phyloP scores from a whole-genome alignment of 495 filamentous ascomycete species.

The Penicillium antarcticum region DNA sequence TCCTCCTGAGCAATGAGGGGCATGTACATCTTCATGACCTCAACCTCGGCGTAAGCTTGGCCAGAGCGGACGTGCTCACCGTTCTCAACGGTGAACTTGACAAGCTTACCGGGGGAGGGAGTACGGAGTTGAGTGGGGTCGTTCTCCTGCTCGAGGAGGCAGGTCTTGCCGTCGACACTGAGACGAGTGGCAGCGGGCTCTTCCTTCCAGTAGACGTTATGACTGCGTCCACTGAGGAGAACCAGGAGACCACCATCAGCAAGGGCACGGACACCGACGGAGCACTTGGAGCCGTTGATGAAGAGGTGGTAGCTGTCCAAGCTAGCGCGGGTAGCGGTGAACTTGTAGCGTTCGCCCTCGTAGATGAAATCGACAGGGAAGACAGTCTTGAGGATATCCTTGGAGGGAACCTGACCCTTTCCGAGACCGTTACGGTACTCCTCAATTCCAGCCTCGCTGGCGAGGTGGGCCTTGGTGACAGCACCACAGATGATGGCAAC shows the following conservation, averaged over 20 bases:
- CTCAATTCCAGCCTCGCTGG: constrained; percentile 79
- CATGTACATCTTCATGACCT: constrained; percentile 99
- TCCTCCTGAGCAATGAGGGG: constrained; percentile 95
- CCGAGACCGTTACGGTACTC: constrained; percentile 89
- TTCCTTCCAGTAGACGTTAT: constrained; percentile 99
- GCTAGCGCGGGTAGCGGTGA: constrained; percentile 92
- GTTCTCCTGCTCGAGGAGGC: constrained; percentile 97
- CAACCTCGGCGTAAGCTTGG: constrained; percentile 93
- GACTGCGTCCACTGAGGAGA: constrained; percentile 82
- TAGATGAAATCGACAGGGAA: constrained; percentile 99
- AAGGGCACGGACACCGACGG: constrained; percentile 86
- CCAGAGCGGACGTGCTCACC: constrained; percentile 92
- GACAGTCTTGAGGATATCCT: constrained; percentile 95
- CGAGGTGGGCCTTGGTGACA: constrained; percentile 89
- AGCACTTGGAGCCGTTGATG: constrained; percentile 97
- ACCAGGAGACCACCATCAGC: constrained; percentile 94
- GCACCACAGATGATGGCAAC: constrained; percentile 91
- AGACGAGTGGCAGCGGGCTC: constrained; percentile 93
- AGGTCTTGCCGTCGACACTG: constrained; percentile 97
- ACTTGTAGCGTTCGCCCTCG: constrained; percentile 93
- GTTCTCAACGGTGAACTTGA: constrained; percentile 97
- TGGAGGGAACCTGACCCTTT: constrained; percentile 94
- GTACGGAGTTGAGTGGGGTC: constrained; percentile 96
- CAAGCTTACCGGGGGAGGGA: constrained; percentile 94
- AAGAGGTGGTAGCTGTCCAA: constrained; percentile 95